Conservation (phyloP, 208 protist species). For the Trypanosoma cruzi region DNA sequence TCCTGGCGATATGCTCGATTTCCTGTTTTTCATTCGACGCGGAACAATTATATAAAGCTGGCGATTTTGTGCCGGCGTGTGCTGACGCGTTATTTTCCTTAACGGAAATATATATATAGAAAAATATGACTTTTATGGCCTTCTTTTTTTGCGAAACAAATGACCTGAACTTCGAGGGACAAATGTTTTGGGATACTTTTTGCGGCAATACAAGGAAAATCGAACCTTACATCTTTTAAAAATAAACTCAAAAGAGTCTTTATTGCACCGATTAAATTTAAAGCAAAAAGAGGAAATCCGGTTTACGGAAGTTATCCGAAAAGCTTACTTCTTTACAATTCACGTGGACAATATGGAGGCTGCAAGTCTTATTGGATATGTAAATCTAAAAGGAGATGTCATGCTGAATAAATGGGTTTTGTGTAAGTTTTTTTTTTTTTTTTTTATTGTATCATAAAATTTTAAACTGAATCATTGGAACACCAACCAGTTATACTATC, state of each 20-base stretch:
- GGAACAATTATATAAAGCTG: background rate
- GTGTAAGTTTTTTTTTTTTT: conserved; percentile 4
- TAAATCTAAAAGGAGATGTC: background rate
- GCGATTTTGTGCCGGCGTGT: background rate
- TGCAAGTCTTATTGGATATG: background rate
- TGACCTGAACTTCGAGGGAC: background rate
- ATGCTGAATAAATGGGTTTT: background rate
- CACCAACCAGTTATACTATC: background rate
- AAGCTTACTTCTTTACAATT: background rate
- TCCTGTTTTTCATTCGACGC: background rate
- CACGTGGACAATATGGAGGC: background rate
- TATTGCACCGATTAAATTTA: background rate
- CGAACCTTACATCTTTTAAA: background rate
- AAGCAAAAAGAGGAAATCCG: background rate
- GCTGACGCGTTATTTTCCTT: background rate
- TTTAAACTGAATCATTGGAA: background rate
- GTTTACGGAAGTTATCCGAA: background rate
- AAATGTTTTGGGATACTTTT: conserved; percentile 2
- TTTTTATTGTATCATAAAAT: background rate
- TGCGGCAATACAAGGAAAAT: background rate
- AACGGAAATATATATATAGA: background rate
- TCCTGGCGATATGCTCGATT: background rate
- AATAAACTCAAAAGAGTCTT: background rate
- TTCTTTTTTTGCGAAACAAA: conserved; percentile 3
- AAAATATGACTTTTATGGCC: conserved; percentile 4